Base-by-base conservation (phyloP, 805 yeast genomes). In the Saccharomycopsis sp. region DNA sequence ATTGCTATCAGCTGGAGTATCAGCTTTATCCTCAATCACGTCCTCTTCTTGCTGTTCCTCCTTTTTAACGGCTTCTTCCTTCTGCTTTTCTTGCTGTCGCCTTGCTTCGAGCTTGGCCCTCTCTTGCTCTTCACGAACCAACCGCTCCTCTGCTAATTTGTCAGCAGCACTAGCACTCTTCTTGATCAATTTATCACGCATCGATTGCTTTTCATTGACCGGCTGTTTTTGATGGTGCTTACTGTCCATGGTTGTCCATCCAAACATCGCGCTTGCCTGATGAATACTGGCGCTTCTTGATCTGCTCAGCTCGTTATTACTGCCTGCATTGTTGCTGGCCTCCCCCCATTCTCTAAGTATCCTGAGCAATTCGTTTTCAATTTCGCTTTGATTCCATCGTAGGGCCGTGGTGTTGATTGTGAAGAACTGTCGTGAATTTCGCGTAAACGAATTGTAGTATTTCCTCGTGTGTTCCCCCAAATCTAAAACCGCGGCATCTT, bases 181-280 rank as follows among this genome's bases (percentile, higher is more conserved):
- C 21, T 31, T 35, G 2, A 16, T 19, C 16, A 49, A 26, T 35
- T 49, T 49, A 8, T 49, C 52, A 8, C 20, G 42, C 24, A 35
- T 27, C 4, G 45, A 23, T 22, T 24, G 24, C 8, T 21, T 33
- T n/a, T 40, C 14, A 9, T 9, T 6, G 40, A 5, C 13, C 29
- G 11, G 14, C 13, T 32, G 11, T 19, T 26, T 24, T 26, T 24
- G 26, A n/a, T 22, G 13, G 23, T 16, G 19, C 16, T 34, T 16
- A 19, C 26, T 14, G 2, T 16, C 33, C 23, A 21, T 31, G 11
- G 51, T 49, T 7, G 52, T 39, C 52, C 52, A 49, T 17, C 52
- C 52, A 33, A 49, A 49, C 50, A 49, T 49, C 9, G 52, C 41
- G 11, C 39, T 44, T 14, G 35, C 35, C 11, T 31, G 35, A 29